A percentile compares a stretch with the other conserved stretches of the same genome.
phyloP scores from a whole-genome alignment of 2,329 filamentous ascomycete species.

The Incumbomyces delicatus region DNA sequence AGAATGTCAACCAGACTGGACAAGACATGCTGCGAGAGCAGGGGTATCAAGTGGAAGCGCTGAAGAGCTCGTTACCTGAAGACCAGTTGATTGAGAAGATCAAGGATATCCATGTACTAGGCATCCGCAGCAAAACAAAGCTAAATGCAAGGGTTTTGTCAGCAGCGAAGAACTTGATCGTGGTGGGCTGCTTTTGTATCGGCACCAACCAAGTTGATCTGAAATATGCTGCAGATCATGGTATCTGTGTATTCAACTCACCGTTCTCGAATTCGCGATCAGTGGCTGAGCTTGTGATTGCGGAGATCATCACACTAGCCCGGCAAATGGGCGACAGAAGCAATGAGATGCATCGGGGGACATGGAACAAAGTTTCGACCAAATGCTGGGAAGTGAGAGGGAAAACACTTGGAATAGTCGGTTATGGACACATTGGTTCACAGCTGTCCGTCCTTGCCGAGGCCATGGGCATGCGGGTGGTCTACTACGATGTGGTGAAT shows the following conservation, averaged over 20 bases:
- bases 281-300: constrained; percentile 92
- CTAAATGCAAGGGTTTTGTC: constrained; percentile 74
- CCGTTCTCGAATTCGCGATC: constrained; percentile 96
- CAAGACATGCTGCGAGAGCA: constrained; percentile 71
- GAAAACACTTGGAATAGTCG: constrained; percentile 94
- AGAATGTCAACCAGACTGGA: constrained; percentile 91
- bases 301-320: constrained; percentile 82
- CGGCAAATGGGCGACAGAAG: constrained; percentile 89
- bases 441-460: constrained; percentile 93
- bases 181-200: constrained; percentile 97
- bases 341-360: constrained; percentile 84
- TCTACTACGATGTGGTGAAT: constrained; percentile 92
- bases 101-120: constrained; percentile 88
- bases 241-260: constrained; percentile 97
- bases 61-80: constrained; percentile 83
- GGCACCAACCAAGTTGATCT: constrained; percentile 94
- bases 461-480: constrained; percentile 94
- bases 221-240: constrained; percentile 67
- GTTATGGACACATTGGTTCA: constrained; percentile 94
- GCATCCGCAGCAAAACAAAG: constrained; percentile 96
- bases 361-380: constrained; percentile 95
- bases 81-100: constrained; percentile 97
- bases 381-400: constrained; percentile 98
- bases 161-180: constrained; percentile 87
- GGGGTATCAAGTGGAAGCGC: constrained; percentile 89